Conservation (phyloP, 2,329 filamentous ascomycete genomes). For the Epichloe festucae region DNA sequence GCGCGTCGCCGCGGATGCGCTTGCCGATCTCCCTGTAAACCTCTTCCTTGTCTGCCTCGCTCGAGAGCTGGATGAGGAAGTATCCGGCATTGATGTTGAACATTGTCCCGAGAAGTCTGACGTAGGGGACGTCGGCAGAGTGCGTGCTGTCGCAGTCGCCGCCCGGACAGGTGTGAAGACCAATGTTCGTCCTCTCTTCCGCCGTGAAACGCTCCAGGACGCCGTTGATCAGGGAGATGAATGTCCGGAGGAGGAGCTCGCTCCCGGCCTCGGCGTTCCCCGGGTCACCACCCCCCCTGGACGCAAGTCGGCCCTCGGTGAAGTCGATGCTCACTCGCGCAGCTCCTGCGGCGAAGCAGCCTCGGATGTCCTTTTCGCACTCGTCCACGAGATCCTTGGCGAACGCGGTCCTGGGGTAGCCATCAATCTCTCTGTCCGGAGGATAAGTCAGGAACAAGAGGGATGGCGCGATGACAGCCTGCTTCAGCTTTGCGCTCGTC, state of each 20-base stretch:
- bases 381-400: conserved; percentile 5
- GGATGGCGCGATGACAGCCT: conserved; percentile 6
- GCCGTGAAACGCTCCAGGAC: conserved; percentile 5
- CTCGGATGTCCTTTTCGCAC: conserved; percentile 8
- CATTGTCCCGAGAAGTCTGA: conserved; percentile 2
- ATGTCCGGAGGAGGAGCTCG: conserved; percentile 4
- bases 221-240: conserved; percentile 5
- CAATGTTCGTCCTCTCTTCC: conserved; percentile 6
- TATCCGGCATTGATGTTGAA: conserved; percentile 8
- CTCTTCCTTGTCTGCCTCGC: conserved; percentile 4
- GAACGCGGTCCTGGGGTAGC: conserved; percentile 5
- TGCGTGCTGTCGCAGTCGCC: conserved; percentile 8
- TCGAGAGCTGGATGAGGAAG: conserved; percentile 7
- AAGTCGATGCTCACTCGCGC: conserved; percentile 8
- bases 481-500: conserved; percentile 2
- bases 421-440: conserved; percentile 4
- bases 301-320: conserved; percentile 8
- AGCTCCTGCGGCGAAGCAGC: conserved; percentile 6
- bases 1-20: conserved; percentile 5
- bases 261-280: conserved; percentile 5
- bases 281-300: conserved; percentile 3
- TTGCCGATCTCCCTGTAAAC: conserved; percentile 6
- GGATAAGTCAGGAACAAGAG: conserved; percentile 7
- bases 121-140: conserved; percentile 6
- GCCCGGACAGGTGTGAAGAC: conserved; percentile 8